Percentiles rank a stretch among this genome's conserved stretches.
These are phyloP conservation scores for Cyberlindnera japonica DNA, from an alignment of 805 yeast species.

Conservation along the genomic window DNA sequence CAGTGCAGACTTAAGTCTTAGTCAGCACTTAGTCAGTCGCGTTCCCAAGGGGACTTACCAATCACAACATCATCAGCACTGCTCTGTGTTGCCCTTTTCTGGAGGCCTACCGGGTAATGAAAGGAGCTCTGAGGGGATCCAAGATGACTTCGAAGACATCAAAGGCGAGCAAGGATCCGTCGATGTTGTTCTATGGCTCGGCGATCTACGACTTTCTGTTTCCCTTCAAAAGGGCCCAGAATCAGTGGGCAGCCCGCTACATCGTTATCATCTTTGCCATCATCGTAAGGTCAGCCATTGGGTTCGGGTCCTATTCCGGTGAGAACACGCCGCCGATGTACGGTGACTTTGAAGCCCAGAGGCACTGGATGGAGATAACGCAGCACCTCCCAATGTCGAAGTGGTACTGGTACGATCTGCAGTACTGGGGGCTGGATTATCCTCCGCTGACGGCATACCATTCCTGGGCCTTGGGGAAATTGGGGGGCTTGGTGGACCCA, in stretches of 20 bases:
- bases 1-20: too few species aligned
- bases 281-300: conserved; percentile 78
- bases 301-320: conserved; percentile 88
- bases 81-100: too few species aligned
- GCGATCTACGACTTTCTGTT: conserved; percentile 77
- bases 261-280: conserved; percentile 69
- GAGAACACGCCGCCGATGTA: conserved; percentile 64
- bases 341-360: conserved; percentile 97
- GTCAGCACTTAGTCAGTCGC: too few species aligned
- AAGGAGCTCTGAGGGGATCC: too few species aligned
- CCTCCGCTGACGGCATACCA: conserved; percentile 97
- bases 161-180: conserved; percentile 27
- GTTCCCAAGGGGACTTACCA: too few species aligned
- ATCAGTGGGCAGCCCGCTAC: conserved; percentile 88
- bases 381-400: conserved; percentile 61
- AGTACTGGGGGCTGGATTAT: conserved; percentile 96
- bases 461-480: conserved; percentile 70
- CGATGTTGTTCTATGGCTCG: conserved; percentile 42
- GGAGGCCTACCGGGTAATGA: too few species aligned
- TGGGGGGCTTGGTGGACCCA: conserved; percentile 63
- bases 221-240: conserved; percentile 75
- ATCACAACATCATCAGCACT: too few species aligned
- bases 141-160: conserved; percentile 1
- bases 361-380: conserved; percentile 97
- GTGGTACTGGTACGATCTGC: conserved; percentile 89